Evolutionary conservation across 768 basidiomycete genomes (phyloP).

Genomic region (Lentinus brumalis): DNA sequence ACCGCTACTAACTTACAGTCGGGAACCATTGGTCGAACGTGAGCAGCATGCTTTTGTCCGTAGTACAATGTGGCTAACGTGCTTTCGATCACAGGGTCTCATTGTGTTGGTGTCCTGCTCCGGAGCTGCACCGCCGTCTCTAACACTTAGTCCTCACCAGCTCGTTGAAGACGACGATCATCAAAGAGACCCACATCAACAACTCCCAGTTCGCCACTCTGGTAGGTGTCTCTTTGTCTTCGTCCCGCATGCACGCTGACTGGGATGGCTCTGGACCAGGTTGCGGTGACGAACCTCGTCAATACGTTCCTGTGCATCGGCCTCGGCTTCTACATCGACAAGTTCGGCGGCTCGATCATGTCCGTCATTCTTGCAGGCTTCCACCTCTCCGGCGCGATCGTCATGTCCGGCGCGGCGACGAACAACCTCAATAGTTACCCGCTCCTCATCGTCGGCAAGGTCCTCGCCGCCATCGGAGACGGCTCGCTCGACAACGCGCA

Average conservation of each 20-base stretch:
- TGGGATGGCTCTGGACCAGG: conserved; percentile 20
- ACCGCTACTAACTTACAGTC: conserved; percentile 26
- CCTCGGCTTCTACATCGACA: conserved; percentile 44
- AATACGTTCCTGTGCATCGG: conserved; percentile 46
- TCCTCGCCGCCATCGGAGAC: conserved; percentile 42
- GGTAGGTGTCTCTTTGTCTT: conserved; percentile 27
- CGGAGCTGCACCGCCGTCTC: background rate
- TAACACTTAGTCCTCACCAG: conserved; percentile 20
- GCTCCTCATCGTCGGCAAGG: conserved; percentile 42
- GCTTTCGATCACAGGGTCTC: conserved; percentile 32
- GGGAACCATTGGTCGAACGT: conserved; percentile 48
- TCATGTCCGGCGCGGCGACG: conserved; percentile 43
- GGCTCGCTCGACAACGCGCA: conserved; percentile 46
- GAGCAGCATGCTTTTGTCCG: too few species aligned
- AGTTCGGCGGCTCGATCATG: conserved; percentile 40
- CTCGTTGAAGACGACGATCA: conserved; percentile 44
- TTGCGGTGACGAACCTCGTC: conserved; percentile 18
- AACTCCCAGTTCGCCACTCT: conserved; percentile 47
- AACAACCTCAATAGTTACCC: conserved; percentile 42
- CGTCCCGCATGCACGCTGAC: conserved; percentile 21
- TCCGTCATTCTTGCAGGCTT: conserved; percentile 41
- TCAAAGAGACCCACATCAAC: conserved; percentile 43
- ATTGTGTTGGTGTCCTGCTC: conserved; percentile 34
- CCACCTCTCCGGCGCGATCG: conserved; percentile 38
- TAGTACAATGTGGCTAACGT: background rate